Percentiles rank a stretch among this genome's conserved stretches.
Evolutionary conservation across 2,329 filamentous ascomycete genomes (phyloP).

Genomic region (Neofusicoccum sp.): DNA sequence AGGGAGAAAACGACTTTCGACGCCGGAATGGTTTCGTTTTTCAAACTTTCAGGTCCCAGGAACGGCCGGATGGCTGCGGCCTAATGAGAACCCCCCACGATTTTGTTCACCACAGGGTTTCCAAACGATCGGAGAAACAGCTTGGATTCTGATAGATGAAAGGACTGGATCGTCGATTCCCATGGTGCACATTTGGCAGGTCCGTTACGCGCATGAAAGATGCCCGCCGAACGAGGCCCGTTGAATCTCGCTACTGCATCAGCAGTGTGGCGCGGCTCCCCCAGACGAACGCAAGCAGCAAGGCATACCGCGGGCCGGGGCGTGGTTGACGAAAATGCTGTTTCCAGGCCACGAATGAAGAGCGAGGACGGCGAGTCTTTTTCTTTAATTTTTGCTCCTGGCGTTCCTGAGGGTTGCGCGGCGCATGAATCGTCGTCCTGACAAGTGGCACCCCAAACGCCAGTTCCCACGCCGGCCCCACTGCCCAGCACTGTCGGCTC

Average conservation of each 20-base stretch:
- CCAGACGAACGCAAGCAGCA: neutral
- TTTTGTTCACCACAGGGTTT: slow-evolving; percentile 4
- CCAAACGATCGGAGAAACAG: slow-evolving; percentile 14
- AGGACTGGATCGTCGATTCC: neutral
- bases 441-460: neutral
- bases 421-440: slow-evolving; percentile 5
- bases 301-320: slow-evolving; percentile 2
- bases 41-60: neutral
- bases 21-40: slow-evolving; percentile 14
- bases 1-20: neutral
- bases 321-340: neutral
- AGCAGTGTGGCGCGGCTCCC: neutral
- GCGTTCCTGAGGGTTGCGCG: neutral
- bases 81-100: neutral
- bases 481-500: neutral
- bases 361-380: neutral
- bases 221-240: slow-evolving; percentile 5
- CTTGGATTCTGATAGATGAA: slow-evolving; percentile 14
- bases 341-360: slow-evolving; percentile 9
- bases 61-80: neutral
- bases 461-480: neutral
- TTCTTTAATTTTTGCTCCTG: neutral
- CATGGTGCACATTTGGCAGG: neutral
- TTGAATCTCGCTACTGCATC: slow-evolving; percentile 13
- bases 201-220: slow-evolving; percentile 7